Base-by-base conservation (phyloP, 768 basidiomycete species). In the Cyclocybe cylindracea region DNA sequence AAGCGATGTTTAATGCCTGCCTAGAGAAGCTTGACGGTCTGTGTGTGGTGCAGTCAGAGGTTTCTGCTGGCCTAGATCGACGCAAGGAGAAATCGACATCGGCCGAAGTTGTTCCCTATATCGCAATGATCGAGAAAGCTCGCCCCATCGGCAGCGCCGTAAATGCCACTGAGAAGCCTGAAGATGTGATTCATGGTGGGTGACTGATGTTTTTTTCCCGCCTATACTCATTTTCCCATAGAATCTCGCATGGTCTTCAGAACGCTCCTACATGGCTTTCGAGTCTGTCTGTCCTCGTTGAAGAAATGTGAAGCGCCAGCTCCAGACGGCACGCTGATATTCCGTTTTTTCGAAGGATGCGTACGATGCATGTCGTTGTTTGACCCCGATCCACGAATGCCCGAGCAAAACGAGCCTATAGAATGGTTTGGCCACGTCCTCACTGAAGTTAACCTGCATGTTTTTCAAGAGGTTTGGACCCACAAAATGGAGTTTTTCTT, bases 381-480 rank as follows among this genome's bases (percentile, higher is more conserved):
- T 64, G 90, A 89, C 51, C 77, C 84, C 5, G 81, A 87, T 50
- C 79, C 80, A 45, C 82, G 83, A 39, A 73, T 89, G 45, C 82
- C 77, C 35, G 81, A 68, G 39, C 74, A 76, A 49, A 76, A 86
- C 46, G 94, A 98, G 64, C 86, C 86, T 5, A 80, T 94, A 61
- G 96, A 99, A 51, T 86, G 87, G 78, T 83, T 98, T 53, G 85
- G 82, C 5, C 80, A 83, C 18, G 84, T 89, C 38, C 79, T 95
- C 39, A 69, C 84, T 35, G 90, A 94, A 66, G 82, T 95, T 60
- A 90, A 97, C 62, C 76, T 90, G 7, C 91, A 96, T 62, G 89
- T 95, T 54, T 95, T 97, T 66, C 90, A 96, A 67, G 94, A 97
- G 70, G 91, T 98, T 32, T 96, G 95, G 94, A 93, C 90, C 34